phyloP scores from a whole-genome alignment of 805 yeast genomes.

The Wickerhamiella cacticola region DNA sequence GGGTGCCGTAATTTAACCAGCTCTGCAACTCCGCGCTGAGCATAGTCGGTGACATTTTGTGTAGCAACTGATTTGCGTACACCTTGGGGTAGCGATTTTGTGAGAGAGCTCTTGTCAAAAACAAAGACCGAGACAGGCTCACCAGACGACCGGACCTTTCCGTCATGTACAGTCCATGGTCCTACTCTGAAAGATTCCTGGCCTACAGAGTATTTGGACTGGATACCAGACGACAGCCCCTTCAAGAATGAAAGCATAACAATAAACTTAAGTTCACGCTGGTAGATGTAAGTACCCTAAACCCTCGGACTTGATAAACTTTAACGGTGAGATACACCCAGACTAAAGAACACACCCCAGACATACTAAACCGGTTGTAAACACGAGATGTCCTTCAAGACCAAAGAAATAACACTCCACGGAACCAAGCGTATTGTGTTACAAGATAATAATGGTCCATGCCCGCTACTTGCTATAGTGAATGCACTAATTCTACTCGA shows the following conservation, averaged over 20 bases:
- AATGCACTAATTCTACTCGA: slow-evolving; percentile 54
- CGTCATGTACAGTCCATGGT: slow-evolving; percentile 78
- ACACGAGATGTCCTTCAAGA: not conserved
- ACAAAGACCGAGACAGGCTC: slow-evolving; percentile 64
- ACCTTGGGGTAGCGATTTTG: slow-evolving; percentile 27
- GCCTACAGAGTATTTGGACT: slow-evolving; percentile 48
- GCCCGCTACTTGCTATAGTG: slow-evolving; percentile 68
- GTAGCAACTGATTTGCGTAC: slow-evolving; percentile 33
- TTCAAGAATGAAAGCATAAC: slow-evolving; percentile 23
- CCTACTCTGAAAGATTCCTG: slow-evolving; percentile 61
- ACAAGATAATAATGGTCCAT: slow-evolving; percentile 79
- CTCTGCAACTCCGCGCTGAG: slow-evolving; percentile 56
- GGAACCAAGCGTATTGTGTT: slow-evolving; percentile 37
- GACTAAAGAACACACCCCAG: not conserved
- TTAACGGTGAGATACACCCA: not conserved
- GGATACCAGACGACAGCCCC: slow-evolving; percentile 24
- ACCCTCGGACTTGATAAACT: too few relatives aligned
- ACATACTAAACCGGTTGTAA: not conserved
- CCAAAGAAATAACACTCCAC: not conserved
- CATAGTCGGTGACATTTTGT: slow-evolving; percentile 52
- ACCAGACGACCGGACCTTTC: slow-evolving; percentile 44
- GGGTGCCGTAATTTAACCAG: slow-evolving; percentile 84
- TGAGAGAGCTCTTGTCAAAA: slow-evolving; percentile 70
- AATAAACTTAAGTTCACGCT: not conserved
- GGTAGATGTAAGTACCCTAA: too few relatives aligned